Evolutionary conservation across 352 stramenopile species (phyloP), one percentile per base, ranked within the genome.

Genomic region (Pythium insidiosum): DNA sequence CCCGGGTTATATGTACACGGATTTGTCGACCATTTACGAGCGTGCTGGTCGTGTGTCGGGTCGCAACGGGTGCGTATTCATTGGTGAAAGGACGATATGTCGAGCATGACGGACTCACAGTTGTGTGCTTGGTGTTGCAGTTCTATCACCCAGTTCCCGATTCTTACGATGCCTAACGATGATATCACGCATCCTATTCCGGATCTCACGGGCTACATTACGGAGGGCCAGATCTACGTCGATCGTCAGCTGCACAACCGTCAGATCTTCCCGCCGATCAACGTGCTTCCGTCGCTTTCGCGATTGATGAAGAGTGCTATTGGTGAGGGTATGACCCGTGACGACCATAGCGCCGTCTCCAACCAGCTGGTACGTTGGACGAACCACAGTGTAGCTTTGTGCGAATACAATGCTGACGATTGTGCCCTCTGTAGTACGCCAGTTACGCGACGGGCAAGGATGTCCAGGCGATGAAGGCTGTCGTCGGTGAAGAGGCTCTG

Each of bases 151-250:
- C 96, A 99, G 75, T 77, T 99, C 44, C 96, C 96, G 47, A 99
- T 99, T 71, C 71, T 99, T 62, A 99, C 96, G 36, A 99, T 99
- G 96, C 96, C 96, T 51, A 99, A 99, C 84, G 96, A 98, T 69
- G 96, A 99, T 83, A 99, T 99, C 75, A 99, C 96, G 36, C 96
- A 99, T 65, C 96, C 96, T 49, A 99, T 99, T 84, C 96, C 96
- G 51, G 96, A 99, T 91, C 77, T 99, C 47, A 99, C 96, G 49
- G 96, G 96, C 28, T 99, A 99, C 73, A 99, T 99, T 73, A 99
- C 96, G 24, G 96, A 99, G 66, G 96, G 96, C 53, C 96, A 94
- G 76, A 95, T 99, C 63, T 99, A 98, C 72, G 83, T 99, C 38
- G 95, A 99, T 68, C 82, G 95, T 63, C 90, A 98, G 71, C 67